Evolutionary conservation across 345 rosid species (phyloP), one percentile per base, ranked within the genome.

Genomic region (Isatis tinctoria): DNA sequence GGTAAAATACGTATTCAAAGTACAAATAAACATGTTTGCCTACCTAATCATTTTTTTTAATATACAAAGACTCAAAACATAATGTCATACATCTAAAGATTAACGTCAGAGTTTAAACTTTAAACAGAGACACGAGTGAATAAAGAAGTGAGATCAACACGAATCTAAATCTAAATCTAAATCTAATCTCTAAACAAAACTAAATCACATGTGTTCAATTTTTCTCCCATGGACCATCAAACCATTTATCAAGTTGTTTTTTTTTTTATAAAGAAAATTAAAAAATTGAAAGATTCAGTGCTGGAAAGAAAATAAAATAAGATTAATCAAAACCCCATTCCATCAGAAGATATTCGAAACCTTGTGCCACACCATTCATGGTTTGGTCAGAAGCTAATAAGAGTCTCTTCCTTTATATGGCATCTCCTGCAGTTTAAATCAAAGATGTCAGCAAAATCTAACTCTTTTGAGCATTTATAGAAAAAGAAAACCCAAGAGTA

Each of bases 321-420:
- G 24, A 61, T 40, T 17, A 30, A 30, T 30, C 10, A 53, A 53
- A 63, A 63, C 60, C 10, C 32, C 24, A 39, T 13, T 20, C 26
- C 53, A 72, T 41, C 57, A 66, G 53, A 74, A 74, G 60, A 74
- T 63, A 66, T 47, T 39, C 35, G 47, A 67, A 43, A 17, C 10
- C 39, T 74, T 66, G 49, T 20, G 49, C 47, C 65, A 65, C 63
- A 65, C 63, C 72, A 65, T 65, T 13, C 65, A 63, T 44, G 37
- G 61, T 49, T 56, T 67, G 62, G 62, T 49, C 74, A 67, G 28
- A 74, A 60, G 69, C 69, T 75, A 75, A 20, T 75, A 75, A 60
- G 62, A 74, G 70, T 76, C 79, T 45, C 79, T 53, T 69, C 79
- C 79, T 76, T 76, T 61, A 36, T 62, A 76, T 61, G 70, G 70